Conservation (phyloP, 352 stramenopile genomes). For the Plasmopara halstedii region DNA sequence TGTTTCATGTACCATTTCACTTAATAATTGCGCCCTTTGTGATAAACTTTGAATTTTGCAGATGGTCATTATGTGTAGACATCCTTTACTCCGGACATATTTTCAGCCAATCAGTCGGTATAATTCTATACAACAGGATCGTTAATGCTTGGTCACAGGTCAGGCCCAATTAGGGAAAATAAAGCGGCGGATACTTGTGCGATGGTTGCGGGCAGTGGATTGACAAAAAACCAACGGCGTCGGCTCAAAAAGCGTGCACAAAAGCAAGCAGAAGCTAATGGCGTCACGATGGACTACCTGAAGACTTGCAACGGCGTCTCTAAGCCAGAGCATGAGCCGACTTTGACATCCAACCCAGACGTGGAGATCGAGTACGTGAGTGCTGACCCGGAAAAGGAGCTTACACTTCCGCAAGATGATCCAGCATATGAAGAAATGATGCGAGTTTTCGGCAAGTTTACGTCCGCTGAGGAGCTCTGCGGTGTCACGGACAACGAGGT, state of each 20-base stretch:
- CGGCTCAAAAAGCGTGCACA: constrained; percentile 79
- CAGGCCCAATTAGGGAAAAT: constrained; percentile 3
- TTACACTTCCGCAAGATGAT: constrained; percentile 52
- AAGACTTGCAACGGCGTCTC: background rate
- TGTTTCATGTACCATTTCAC: too few species aligned
- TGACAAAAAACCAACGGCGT: constrained; percentile 80
- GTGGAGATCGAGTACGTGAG: constrained; percentile 85
- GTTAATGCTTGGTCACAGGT: constrained; percentile 1
- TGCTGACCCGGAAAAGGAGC: constrained; percentile 56
- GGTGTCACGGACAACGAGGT: constrained; percentile 46
- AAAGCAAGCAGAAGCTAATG: constrained; percentile 45
- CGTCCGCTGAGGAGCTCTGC: constrained; percentile 73
- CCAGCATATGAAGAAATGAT: constrained; percentile 80
- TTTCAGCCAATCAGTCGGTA: background rate
- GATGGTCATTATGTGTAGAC: too few species aligned
- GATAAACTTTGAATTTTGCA: too few species aligned
- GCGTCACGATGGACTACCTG: constrained; percentile 2
- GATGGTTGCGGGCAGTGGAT: constrained; percentile 20
- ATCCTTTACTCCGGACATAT: too few species aligned
- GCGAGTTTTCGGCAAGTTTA: constrained; percentile 83
- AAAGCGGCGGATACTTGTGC: constrained; percentile 6
- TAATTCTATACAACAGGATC: background rate
- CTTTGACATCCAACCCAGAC: constrained; percentile 8
- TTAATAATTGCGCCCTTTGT: too few species aligned
- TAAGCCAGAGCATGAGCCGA: background rate